Base-by-base conservation (phyloP, 495 filamentous ascomycete genomes). In the Parachaetomium inaequale region DNA sequence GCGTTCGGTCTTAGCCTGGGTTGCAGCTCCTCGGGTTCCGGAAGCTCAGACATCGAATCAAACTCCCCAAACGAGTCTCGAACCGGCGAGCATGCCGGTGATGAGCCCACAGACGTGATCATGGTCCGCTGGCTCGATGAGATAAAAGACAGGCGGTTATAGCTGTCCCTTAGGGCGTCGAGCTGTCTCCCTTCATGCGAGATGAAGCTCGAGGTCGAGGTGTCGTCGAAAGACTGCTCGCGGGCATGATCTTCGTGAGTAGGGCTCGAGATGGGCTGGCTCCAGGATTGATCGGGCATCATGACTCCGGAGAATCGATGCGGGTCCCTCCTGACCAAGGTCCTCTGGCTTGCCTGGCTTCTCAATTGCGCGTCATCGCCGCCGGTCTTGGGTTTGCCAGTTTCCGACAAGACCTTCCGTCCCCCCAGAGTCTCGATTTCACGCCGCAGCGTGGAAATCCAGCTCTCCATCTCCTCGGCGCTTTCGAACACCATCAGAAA, bases 401-500 rank as follows among this genome's bases (percentile, higher is more conserved):
- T 82, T 66, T 88, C 85, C 7, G 84, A 84, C 10, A 84, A 75
- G 62, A 78, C 82, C 68, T 86, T 87, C 66, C 82, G 87, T 6
- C 88, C 88, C 15, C 88, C 89, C 7, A 88, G 76, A 7, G 77
- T 77, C 70, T 90, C 86, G 40, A 92, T 90, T 66, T 87, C 84
- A 32, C 81, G 81, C 57, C 88, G 78, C 28, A 92, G 75, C 0
- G 81, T 81, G 4, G 82, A 75, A 28, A 92, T 80, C 94, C 94
- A 98, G 28, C 78, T 75, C 61, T 93, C 91, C 91, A 98, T 92
- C 7, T 90, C 87, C 58, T 91, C 88, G 23, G 92, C 86, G 63
- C 81, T 87, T 54, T 89, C 84, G 55, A 96, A 86, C 1, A 98
- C 86, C 61, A 98, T 76, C 43, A 98, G 76, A 59, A 96, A 84